Base-by-base conservation (phyloP, 2,329 filamentous ascomycete genomes). In the Hymenoscyphus albidus region DNA sequence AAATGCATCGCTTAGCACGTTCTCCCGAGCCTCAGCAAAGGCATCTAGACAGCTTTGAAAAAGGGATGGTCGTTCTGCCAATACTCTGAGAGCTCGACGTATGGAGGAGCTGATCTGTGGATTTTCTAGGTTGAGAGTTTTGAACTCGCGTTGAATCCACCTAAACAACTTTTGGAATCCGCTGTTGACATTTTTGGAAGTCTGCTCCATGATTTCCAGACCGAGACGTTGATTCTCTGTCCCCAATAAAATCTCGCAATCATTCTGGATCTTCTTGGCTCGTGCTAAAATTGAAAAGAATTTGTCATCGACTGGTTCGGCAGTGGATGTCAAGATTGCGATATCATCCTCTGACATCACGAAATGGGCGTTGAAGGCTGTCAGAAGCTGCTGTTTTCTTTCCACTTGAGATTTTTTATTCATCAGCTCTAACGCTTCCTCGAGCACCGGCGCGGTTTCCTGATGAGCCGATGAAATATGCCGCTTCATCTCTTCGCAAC, bases 131-230 rank as follows among this genome's bases (percentile, higher is more conserved):
- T 98, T 96, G 60, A 98, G 79, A 0, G 88, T 89, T 76, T 93
- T 96, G 78, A 99, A 96, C 72, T 97, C 93, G 65, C 90, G 88
- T 75, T 97, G 93, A 22, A 96, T 88, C 94, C 94, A 99, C 71
- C 92, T 88, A 77, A 96, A 97, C 2, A 99, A 83, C 75, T 97
- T 99, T 75, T 99, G 94, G 71, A 95, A 99, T 5, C 92, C 94
- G 16, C 88, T 83, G 73, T 97, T 95, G 59, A 99, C 83, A 67
- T 92, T 87, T 65, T 92, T 92, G 0, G 93, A 93, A 63, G 89
- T 94, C 75, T 94, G 87, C 68, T 97, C 94, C 83, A 98, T 93
- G 59, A 98, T 85, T 72, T 98, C 93, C 3, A 96, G 81, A 0
- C 94, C 95, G 0, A 97, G 80, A 9, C 88, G 88, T 77, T 98